Percentiles rank a stretch among this genome's conserved stretches.
Evolutionary conservation across 2,329 filamentous ascomycete genomes (phyloP).

Genomic region (Ophiostoma perfectum): DNA sequence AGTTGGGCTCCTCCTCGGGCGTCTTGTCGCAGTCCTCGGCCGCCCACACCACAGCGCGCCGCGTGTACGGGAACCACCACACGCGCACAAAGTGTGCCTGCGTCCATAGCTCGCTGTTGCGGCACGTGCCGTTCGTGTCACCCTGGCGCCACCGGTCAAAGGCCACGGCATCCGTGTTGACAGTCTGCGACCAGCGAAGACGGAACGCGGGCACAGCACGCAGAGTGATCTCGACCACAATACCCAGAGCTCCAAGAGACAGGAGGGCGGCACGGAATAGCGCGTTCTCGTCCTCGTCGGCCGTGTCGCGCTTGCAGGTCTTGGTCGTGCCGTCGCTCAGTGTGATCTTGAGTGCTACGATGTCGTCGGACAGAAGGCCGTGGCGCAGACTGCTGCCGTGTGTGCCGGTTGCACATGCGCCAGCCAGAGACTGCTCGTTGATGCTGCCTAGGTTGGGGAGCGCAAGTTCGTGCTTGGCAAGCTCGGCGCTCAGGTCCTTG

Average conservation of each 20-base stretch:
- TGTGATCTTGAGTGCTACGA: constrained; percentile 71
- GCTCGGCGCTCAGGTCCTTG: constrained; percentile 63
- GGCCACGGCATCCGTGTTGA: constrained; percentile 64
- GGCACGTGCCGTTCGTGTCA: constrained; percentile 61
- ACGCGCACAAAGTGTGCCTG: constrained; percentile 83
- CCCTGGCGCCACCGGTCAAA: constrained; percentile 66
- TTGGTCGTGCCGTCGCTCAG: constrained; percentile 72
- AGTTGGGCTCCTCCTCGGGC: constrained; percentile 32
- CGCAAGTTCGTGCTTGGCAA: constrained; percentile 71
- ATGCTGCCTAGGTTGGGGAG: constrained; percentile 94
- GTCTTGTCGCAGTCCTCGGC: constrained; percentile 70
- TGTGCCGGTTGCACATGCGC: constrained; percentile 86
- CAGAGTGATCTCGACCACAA: constrained; percentile 85
- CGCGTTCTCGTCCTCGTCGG: constrained; percentile 56
- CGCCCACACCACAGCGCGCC: constrained; percentile 81
- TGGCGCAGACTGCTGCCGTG: constrained; percentile 83
- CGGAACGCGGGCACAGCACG: constrained; percentile 73
- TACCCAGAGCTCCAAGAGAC: constrained; percentile 82
- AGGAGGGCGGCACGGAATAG: constrained; percentile 85
- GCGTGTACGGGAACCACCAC: constrained; percentile 96
- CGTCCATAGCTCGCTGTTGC: constrained; percentile 65
- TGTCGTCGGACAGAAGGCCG: constrained; percentile 75
- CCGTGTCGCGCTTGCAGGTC: constrained; percentile 54
- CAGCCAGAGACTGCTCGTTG: constrained; percentile 86
- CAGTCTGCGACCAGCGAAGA: constrained; percentile 78